phyloP scores from a whole-genome alignment of 2,329 filamentous ascomycete genomes.

The Fusarium gaditjirri region DNA sequence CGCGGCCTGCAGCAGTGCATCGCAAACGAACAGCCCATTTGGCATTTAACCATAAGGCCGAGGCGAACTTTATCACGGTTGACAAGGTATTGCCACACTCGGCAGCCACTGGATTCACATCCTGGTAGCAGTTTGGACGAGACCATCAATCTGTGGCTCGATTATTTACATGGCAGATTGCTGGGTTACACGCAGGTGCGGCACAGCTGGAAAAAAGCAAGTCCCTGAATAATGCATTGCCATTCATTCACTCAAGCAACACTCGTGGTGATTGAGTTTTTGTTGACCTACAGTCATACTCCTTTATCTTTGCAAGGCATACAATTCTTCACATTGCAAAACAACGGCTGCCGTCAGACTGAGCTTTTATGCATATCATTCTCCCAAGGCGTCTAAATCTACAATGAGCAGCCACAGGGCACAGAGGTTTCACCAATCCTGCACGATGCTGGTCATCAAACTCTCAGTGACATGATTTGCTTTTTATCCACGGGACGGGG shows the following conservation, averaged over 20 bases:
- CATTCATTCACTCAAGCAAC: background rate
- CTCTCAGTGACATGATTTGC: background rate
- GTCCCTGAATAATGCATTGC: fast-evolving
- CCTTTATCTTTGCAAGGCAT: no score
- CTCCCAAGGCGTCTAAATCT: no score
- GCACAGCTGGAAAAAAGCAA: background rate
- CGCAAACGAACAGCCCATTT: background rate
- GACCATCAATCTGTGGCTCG: background rate
- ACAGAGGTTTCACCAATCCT: background rate
- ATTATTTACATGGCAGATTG: background rate
- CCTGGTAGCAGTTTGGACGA: background rate
- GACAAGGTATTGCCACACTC: background rate
- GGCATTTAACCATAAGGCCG: background rate
- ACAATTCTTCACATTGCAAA: background rate
- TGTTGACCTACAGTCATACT: no score
- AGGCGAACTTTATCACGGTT: background rate
- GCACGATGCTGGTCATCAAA: background rate
- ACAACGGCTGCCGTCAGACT: no score
- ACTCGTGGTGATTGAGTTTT: background rate
- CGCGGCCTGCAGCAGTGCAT: no score
- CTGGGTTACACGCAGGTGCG: background rate
- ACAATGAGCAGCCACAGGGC: no score
- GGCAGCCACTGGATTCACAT: background rate
- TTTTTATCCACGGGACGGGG: no score
- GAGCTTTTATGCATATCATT: background rate